Percentiles rank a stretch among this genome's conserved stretches.
Evolutionary conservation across 441 rosid genomes (phyloP).

Genomic region (California macrophylla): DNA sequence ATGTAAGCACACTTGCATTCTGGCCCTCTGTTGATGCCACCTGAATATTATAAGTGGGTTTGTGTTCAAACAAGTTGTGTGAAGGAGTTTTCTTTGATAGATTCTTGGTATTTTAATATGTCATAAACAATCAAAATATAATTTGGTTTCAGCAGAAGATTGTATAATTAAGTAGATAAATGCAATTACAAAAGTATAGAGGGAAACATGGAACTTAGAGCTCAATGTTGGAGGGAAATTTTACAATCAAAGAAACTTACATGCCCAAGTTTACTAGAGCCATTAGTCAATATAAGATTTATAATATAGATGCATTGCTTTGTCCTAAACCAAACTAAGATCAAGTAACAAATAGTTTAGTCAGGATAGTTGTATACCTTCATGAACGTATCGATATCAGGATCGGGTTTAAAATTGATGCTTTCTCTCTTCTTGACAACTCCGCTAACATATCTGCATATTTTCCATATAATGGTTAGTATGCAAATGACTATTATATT

Average conservation of each 20-base stretch:
- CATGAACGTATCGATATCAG: conserved; percentile 49
- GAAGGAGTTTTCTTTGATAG: too few species aligned
- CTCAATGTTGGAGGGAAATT: too few species aligned
- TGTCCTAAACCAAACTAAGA: not conserved
- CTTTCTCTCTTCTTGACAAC: conserved; percentile 44
- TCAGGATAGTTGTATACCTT: conserved; percentile 32
- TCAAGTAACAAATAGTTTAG: not conserved
- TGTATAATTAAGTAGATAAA: too few species aligned
- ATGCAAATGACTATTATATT: not conserved
- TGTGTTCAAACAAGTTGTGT: not conserved
- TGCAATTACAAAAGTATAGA: too few species aligned
- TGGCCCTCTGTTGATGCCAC: conserved; percentile 50
- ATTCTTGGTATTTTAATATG: too few species aligned
- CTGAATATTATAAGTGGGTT: conserved; percentile 19
- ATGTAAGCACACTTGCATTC: conserved; percentile 51
- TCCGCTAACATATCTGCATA: conserved; percentile 36
- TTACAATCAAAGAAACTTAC: not conserved
- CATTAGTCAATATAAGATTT: not conserved
- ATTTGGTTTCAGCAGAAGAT: too few species aligned
- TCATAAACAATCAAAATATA: too few species aligned
- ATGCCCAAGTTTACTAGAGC: not conserved
- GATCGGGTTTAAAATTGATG: conserved; percentile 45
- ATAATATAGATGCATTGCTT: not conserved
- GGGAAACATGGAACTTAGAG: not conserved
- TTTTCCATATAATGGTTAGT: not conserved